Evolutionary conservation across 108 stramenopile genomes (phyloP).

Genomic region (Epipyxis sp.): DNA sequence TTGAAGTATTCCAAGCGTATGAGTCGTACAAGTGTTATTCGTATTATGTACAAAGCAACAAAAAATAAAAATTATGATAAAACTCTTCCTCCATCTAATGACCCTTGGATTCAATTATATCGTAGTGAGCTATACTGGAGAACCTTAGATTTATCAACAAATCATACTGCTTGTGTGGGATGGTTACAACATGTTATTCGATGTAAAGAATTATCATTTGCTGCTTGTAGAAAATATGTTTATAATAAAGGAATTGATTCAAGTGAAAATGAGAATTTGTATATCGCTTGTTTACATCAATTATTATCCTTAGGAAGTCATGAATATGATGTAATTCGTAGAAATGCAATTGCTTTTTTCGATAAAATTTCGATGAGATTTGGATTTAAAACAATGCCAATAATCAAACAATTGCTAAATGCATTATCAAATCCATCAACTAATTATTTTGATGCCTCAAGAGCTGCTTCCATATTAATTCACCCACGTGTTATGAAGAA

Average conservation of each 20-base stretch:
- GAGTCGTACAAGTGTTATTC: not conserved
- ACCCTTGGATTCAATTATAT: not conserved
- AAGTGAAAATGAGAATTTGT: not conserved
- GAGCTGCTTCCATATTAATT: not conserved
- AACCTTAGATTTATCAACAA: not conserved
- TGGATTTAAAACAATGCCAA: not conserved
- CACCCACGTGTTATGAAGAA: not conserved
- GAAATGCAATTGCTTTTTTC: not conserved
- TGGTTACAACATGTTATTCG: not conserved
- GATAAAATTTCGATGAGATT: not conserved
- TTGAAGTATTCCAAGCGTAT: not conserved
- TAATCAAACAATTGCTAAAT: not conserved
- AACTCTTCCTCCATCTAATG: not conserved
- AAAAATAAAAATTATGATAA: too few species aligned
- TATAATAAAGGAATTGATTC: not conserved
- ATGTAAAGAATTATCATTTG: not conserved
- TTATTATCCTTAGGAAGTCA: not conserved
- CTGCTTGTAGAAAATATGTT: not conserved
- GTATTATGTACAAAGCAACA: not conserved
- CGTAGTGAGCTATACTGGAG: not conserved
- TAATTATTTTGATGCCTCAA: not conserved
- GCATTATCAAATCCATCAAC: not conserved
- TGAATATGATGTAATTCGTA: conserved; percentile 19
- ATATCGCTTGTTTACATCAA: not conserved
- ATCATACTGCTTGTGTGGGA: not conserved